These are phyloP conservation scores for Venturia oleaginea DNA, from an alignment of 2,329 filamentous ascomycete genomes.

Conservation along the genomic window DNA sequence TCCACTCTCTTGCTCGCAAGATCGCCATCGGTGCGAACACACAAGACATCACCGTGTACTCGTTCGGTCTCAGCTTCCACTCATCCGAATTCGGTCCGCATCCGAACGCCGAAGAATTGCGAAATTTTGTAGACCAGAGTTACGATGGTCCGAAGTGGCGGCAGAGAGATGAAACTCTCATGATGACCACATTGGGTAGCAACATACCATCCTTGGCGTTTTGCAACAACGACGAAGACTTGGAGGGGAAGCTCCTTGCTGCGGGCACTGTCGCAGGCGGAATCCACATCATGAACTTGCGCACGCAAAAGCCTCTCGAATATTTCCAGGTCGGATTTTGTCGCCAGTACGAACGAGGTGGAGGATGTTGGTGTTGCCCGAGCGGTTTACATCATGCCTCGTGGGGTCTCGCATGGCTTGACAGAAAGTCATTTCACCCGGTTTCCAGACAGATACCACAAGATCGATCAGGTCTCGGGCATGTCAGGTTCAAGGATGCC, in stretches of 20 bases:
- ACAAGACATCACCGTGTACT: slow-evolving; percentile 48
- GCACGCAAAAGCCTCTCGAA: slow-evolving; percentile 11
- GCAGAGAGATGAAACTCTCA: not conserved
- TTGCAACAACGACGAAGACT: slow-evolving; percentile 42
- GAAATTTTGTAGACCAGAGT: not conserved
- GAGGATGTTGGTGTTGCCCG: not conserved
- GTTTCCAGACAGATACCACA: not conserved
- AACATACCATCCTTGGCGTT: slow-evolving; percentile 53
- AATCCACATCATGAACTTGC: slow-evolving; percentile 39
- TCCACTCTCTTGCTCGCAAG: slow-evolving; percentile 72
- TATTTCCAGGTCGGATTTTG: not conserved
- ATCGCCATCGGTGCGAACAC: slow-evolving; percentile 81
- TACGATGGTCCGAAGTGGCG: not conserved
- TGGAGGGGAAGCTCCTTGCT: slow-evolving; percentile 44
- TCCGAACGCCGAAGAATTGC: not conserved
- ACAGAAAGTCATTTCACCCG: slow-evolving; percentile 5
- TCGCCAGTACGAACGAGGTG: not conserved
- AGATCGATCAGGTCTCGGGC: not conserved
- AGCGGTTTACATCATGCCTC: slow-evolving; percentile 7
- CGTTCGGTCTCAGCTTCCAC: slow-evolving; percentile 36
- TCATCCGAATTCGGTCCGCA: not conserved
- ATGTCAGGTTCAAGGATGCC: not conserved
- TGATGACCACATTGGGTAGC: slow-evolving; percentile 13
- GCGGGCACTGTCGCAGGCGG: slow-evolving; percentile 47
- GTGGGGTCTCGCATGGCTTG: slow-evolving; percentile 11